Conservation (phyloP, 2,329 filamentous ascomycete species). For the Fusarium marasasianum region DNA sequence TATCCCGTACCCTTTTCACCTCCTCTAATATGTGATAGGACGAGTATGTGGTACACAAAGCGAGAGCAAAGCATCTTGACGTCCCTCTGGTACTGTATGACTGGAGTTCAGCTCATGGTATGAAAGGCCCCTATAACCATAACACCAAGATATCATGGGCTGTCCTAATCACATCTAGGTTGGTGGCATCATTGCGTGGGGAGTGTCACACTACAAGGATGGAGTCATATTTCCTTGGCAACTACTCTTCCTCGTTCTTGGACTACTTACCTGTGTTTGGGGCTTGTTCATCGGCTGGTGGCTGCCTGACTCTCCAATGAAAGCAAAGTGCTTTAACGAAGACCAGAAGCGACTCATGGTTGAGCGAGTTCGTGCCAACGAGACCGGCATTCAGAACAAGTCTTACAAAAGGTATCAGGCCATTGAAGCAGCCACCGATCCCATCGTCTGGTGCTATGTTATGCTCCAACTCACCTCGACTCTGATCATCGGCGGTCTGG, state of each 20-base stretch:
- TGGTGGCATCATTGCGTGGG: background rate
- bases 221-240: background rate
- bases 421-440: background rate
- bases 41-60: conserved; percentile 1
- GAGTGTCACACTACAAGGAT: background rate
- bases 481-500: background rate
- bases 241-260: background rate
- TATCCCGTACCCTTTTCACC: rapidly evolving
- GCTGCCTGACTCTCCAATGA: background rate
- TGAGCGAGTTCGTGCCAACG: background rate
- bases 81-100: background rate
- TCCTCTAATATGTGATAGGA: background rate
- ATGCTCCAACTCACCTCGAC: background rate
- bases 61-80: background rate
- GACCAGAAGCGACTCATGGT: background rate
- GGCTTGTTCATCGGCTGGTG: background rate
- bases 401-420: background rate
- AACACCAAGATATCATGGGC: background rate
- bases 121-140: background rate
- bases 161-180: background rate
- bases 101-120: background rate
- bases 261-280: background rate
- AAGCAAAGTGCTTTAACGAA: background rate
- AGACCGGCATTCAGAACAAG: background rate
- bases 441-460: background rate